Evolutionary conservation across 1,139 yeast species (phyloP).

Genomic region (Suhomyces chickasaworum): DNA sequence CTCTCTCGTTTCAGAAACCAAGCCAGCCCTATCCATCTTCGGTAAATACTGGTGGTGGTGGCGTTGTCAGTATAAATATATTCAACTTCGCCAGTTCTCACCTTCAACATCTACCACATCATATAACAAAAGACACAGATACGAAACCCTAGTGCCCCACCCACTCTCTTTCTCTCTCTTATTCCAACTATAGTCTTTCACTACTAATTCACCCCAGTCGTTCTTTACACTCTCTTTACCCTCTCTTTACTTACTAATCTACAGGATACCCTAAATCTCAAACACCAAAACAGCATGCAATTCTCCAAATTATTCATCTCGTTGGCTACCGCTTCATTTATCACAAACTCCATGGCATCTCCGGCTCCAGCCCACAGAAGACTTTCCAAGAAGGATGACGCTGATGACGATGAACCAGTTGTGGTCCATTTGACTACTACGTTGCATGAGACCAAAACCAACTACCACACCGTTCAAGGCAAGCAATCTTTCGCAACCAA

Average conservation of each 20-base stretch:
- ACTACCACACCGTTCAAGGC: slow-evolving; percentile 37
- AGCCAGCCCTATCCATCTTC: too few relatives aligned
- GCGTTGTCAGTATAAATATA: not conserved
- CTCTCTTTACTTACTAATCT: not conserved
- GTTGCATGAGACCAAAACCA: slow-evolving; percentile 37
- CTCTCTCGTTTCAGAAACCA: not conserved
- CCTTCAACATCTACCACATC: slow-evolving; percentile 2
- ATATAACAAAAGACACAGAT: slow-evolving; percentile 4
- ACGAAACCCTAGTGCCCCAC: slow-evolving; percentile 15
- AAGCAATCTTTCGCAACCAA: slow-evolving; percentile 35
- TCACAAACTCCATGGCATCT: slow-evolving; percentile 30
- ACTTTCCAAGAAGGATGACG: slow-evolving; percentile 7
- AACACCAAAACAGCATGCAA: slow-evolving; percentile 36
- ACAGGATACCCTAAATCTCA: slow-evolving; percentile 14
- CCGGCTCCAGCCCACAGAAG: slow-evolving; percentile 24
- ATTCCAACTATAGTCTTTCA: slow-evolving; percentile 18
- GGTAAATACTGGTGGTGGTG: not conserved
- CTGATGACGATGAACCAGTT: slow-evolving; percentile 31
- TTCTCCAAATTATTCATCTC: slow-evolving; percentile 32
- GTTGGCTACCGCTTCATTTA: slow-evolving; percentile 26
- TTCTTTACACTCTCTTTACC: slow-evolving; percentile 14
- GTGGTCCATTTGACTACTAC: slow-evolving; percentile 42
- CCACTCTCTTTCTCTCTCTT: slow-evolving; percentile 15
- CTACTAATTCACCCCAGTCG: slow-evolving; percentile 22
- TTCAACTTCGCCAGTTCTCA: not conserved